Conservation (phyloP, 306 rosid species). For the Medicago lupulina region DNA sequence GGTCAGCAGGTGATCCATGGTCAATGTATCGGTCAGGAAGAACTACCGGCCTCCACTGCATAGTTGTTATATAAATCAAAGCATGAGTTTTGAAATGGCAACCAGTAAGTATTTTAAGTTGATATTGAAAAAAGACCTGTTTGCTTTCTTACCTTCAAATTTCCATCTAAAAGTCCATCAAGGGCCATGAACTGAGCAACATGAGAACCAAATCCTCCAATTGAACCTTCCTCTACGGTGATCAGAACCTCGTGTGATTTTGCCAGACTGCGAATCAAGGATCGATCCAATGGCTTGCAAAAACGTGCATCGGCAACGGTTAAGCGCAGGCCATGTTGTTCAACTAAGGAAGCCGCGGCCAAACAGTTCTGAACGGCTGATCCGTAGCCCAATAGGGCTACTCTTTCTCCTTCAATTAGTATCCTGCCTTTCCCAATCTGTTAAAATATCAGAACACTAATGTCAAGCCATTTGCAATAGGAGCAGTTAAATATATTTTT, state of each 20-base stretch:
- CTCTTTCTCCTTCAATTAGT: conserved; percentile 90
- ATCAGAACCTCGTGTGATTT: conserved; percentile 81
- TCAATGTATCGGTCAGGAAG: conserved; percentile 92
- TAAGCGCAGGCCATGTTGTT: conserved; percentile 61
- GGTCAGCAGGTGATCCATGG: conserved; percentile 86
- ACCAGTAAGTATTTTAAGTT: not conserved
- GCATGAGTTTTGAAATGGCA: conserved; percentile 18
- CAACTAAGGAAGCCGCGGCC: conserved; percentile 68
- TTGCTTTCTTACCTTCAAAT: conserved; percentile 62
- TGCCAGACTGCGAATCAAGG: conserved; percentile 80
- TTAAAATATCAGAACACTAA: conserved; percentile 43
- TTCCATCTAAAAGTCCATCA: conserved; percentile 93
- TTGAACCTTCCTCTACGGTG: conserved; percentile 96
- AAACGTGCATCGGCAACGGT: conserved; percentile 89
- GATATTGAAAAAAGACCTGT: not conserved
- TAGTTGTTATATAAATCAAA: conserved; percentile 18
- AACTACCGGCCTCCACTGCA: conserved; percentile 97
- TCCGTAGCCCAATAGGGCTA: conserved; percentile 93
- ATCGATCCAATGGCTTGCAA: conserved; percentile 88
- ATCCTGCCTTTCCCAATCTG: conserved; percentile 88
- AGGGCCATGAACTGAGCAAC: conserved; percentile 96
- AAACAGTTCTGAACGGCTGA: conserved; percentile 83
- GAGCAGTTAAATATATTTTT: not conserved
- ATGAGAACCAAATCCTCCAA: conserved; percentile 96
- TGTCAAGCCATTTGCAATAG: conserved; percentile 28